phyloP scores from a whole-genome alignment of 805 yeast genomes.

The Candida ovalis region DNA sequence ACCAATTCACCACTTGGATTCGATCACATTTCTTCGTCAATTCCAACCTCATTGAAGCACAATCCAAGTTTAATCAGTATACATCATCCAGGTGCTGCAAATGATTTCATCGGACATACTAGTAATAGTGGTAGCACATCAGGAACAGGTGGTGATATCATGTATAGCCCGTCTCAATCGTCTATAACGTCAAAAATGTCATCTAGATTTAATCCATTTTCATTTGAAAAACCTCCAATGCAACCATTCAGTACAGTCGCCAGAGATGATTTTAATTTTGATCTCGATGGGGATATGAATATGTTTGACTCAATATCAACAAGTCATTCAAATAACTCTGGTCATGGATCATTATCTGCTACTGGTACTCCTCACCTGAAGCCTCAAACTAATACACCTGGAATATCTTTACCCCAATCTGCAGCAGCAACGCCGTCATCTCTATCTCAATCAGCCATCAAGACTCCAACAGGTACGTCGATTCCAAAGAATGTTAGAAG shows the following conservation, averaged over 20 bases:
- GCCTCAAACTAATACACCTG: not conserved
- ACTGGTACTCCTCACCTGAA: constrained; percentile 1
- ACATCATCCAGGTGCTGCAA: not conserved
- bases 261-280: constrained; percentile 20
- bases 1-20: constrained; percentile 21
- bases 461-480: not conserved
- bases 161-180: constrained; percentile 23
- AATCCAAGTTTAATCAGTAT: constrained; percentile 21
- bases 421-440: not conserved
- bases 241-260: constrained; percentile 5
- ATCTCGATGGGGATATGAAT: constrained; percentile 28
- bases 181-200: constrained; percentile 14
- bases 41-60: constrained; percentile 21
- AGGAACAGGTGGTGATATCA: constrained; percentile 5
- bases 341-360: not conserved
- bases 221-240: constrained; percentile 10
- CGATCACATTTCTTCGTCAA: constrained; percentile 19
- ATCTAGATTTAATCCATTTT: constrained; percentile 13
- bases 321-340: not conserved
- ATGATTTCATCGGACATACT: not conserved
- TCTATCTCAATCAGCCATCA: not conserved
- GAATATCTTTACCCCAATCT: not conserved
- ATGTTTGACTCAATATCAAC: constrained; percentile 22
- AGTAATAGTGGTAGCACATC: not conserved
- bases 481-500: constrained; percentile 14